Evolutionary conservation across 163 green algal genomes (phyloP).

Genomic region (Chlorella variabilis): DNA sequence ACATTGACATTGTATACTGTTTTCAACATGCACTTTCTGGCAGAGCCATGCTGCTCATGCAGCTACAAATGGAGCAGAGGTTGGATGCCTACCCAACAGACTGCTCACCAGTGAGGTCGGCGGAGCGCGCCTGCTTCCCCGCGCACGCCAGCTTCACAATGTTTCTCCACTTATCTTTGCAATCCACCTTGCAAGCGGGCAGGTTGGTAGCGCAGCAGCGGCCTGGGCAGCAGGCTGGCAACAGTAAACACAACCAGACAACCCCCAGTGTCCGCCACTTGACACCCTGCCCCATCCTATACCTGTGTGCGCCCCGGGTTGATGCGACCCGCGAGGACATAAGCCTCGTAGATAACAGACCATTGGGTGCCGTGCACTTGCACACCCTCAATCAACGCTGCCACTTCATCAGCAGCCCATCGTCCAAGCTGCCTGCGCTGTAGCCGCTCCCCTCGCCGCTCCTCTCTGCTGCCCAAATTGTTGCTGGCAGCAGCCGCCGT

Average conservation of each 20-base stretch:
- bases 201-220: neutral
- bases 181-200: conserved; percentile 51
- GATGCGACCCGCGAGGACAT: conserved; percentile 12
- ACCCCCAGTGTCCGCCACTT: neutral
- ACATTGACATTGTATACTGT: too few species aligned
- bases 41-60: too few species aligned
- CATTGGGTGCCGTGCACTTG: conserved; percentile 18
- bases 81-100: too few species aligned
- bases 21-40: too few species aligned
- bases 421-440: conserved; percentile 20
- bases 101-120: conserved; percentile 16
- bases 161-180: conserved; percentile 80
- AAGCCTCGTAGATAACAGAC: neutral
- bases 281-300: neutral
- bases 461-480: neutral
- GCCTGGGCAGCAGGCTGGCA: neutral
- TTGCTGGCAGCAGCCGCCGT: neutral
- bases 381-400: conserved; percentile 24
- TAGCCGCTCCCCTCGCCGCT: neutral
- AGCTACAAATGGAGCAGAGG: too few species aligned
- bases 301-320: conserved; percentile 23
- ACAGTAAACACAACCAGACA: too few species aligned
- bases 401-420: conserved; percentile 31
- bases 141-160: conserved; percentile 47
- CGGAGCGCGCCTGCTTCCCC: neutral